These are phyloP conservation scores for Mallotus nudiflorus DNA, from an alignment of 345 rosid species.

Conservation along the genomic window DNA sequence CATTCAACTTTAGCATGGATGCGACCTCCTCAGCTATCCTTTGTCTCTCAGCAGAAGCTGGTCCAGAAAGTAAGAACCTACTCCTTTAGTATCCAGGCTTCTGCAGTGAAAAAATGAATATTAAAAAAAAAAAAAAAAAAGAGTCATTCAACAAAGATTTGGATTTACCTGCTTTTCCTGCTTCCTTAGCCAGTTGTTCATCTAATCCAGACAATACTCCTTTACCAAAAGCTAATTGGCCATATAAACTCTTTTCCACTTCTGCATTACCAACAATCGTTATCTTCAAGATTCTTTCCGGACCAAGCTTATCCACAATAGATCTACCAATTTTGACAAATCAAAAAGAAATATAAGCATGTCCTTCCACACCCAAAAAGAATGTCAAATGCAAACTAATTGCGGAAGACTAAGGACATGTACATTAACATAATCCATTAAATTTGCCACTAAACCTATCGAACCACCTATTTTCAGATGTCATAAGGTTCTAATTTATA, in stretches of 20 bases:
- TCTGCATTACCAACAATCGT: slow-evolving; percentile 67
- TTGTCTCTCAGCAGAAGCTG: slow-evolving; percentile 88
- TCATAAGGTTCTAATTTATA: neutral
- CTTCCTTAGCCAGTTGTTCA: slow-evolving; percentile 81
- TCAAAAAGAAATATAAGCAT: slow-evolving; percentile 14
- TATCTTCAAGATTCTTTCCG: slow-evolving; percentile 58
- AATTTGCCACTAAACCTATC: neutral
- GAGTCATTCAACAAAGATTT: slow-evolving; percentile 7
- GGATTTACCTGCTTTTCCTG: slow-evolving; percentile 64
- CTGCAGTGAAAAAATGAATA: slow-evolving; percentile 17
- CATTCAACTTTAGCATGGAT: slow-evolving; percentile 73
- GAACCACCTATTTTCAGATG: neutral
- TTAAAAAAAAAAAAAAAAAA: slow-evolving; percentile 10
- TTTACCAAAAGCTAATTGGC: slow-evolving; percentile 70
- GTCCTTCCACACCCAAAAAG: slow-evolving; percentile 7
- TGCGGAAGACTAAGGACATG: neutral
- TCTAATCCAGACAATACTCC: slow-evolving; percentile 58
- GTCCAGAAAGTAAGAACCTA: slow-evolving; percentile 27
- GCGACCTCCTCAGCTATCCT: slow-evolving; percentile 93
- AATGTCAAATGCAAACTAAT: slow-evolving; percentile 8
- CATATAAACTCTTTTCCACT: slow-evolving; percentile 70
- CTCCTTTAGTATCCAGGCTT: slow-evolving; percentile 23
- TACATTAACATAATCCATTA: neutral
- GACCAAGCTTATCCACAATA: slow-evolving; percentile 72
- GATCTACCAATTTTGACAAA: slow-evolving; percentile 46